phyloP scores from a whole-genome alignment of 140 eudicot genomes.

The Ambrosia hybrid region DNA sequence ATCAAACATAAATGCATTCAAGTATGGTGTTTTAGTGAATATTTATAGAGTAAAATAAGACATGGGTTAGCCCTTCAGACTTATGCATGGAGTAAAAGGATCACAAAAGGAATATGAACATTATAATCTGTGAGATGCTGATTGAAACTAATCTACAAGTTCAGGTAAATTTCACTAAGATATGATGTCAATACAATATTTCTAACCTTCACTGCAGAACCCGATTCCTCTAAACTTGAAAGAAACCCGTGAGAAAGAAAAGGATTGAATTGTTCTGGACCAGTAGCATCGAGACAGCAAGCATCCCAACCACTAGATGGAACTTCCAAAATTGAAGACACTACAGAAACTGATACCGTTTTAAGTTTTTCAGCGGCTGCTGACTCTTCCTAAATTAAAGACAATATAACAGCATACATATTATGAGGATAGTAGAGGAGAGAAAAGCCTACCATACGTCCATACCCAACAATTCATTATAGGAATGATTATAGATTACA shows the following conservation, averaged over 20 bases:
- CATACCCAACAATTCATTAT: not conserved
- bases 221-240: slow-evolving; percentile 89
- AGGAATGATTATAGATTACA: slow-evolving; percentile 18
- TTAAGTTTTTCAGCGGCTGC: slow-evolving; percentile 31
- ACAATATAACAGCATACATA: slow-evolving; percentile 8
- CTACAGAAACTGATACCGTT: slow-evolving; percentile 67
- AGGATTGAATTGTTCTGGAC: slow-evolving; percentile 70
- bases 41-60: too few relatives aligned
- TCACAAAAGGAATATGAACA: slow-evolving; percentile 7
- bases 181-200: not conserved
- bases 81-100: not conserved
- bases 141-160: not conserved
- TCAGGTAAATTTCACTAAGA: too few relatives aligned
- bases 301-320: slow-evolving; percentile 82
- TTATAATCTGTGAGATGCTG: slow-evolving; percentile 18
- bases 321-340: slow-evolving; percentile 81
- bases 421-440: not conserved
- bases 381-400: slow-evolving; percentile 41
- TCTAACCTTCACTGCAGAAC: slow-evolving; percentile 79
- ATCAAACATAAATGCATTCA: slow-evolving; percentile 23
- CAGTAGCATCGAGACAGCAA: slow-evolving; percentile 77
- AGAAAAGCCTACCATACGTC: not conserved
- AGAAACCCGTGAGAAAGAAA: slow-evolving; percentile 90
- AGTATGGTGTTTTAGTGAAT: not conserved
- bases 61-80: too few relatives aligned